Percentiles rank a stretch among this genome's conserved stretches.
These are phyloP conservation scores for Curvularia eragrostidis DNA, from an alignment of 2,329 filamentous ascomycete genomes.

Conservation along the genomic window DNA sequence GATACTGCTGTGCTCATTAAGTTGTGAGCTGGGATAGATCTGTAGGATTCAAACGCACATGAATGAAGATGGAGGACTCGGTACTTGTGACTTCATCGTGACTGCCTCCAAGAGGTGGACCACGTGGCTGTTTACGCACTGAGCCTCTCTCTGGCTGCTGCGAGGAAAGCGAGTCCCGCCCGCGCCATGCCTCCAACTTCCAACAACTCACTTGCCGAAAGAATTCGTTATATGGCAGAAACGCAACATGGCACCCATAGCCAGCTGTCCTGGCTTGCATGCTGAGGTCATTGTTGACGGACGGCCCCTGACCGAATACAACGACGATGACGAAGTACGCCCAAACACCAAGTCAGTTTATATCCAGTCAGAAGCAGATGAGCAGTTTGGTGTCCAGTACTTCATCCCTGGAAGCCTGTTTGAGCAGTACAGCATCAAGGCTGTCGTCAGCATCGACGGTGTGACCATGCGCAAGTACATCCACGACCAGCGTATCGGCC, in stretches of 20 bases:
- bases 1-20: no score
- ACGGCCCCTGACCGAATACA: conserved; percentile 12
- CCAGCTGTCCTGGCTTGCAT: conserved; percentile 10
- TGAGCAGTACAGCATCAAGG: conserved; percentile 5
- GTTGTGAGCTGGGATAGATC: no score
- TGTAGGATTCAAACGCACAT: no score
- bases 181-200: not conserved
- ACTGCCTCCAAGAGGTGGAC: not conserved
- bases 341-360: conserved; percentile 12
- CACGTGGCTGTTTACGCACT: conserved; percentile 4
- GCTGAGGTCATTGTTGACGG: conserved; percentile 20
- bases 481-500: not conserved
- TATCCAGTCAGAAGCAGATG: conserved; percentile 9
- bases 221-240: not conserved
- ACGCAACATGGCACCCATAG: conserved; percentile 18
- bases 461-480: conserved; percentile 6
- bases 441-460: conserved; percentile 16
- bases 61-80: not conserved
- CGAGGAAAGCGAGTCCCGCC: not conserved
- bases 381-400: conserved; percentile 12
- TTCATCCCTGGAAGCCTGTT: conserved; percentile 10
- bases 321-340: conserved; percentile 7
- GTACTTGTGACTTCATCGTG: not conserved
- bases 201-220: not conserved
- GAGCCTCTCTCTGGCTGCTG: not conserved